Conservation (phyloP, 805 yeast species). For the Cyberlindnera lachancei region DNA sequence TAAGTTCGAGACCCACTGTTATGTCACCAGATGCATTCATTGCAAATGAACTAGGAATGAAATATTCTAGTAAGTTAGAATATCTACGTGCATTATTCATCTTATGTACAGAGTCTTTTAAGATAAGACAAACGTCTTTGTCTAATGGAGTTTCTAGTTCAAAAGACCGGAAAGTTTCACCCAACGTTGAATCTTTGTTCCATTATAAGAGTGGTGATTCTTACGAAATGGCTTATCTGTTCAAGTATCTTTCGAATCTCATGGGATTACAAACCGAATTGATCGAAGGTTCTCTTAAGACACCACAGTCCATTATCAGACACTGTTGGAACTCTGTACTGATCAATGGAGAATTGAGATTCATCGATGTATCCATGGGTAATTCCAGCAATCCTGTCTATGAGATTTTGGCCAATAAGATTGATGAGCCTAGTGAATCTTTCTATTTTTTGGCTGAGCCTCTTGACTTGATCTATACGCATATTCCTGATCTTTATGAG, state of each 20-base stretch:
- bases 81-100: slow-evolving; percentile 57
- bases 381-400: slow-evolving; percentile 47
- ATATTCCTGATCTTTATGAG: slow-evolving; percentile 70
- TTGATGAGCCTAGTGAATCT: slow-evolving; percentile 28
- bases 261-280: slow-evolving; percentile 69
- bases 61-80: slow-evolving; percentile 48
- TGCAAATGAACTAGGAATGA: slow-evolving; percentile 41
- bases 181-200: slow-evolving; percentile 36
- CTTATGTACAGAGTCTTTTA: slow-evolving; percentile 54
- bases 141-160: slow-evolving; percentile 19
- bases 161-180: too few species aligned
- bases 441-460: slow-evolving; percentile 81
- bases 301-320: slow-evolving; percentile 64
- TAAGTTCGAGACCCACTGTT: slow-evolving; percentile 28
- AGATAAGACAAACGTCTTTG: slow-evolving; percentile 26
- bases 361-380: slow-evolving; percentile 68
- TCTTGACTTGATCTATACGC: slow-evolving; percentile 67
- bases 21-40: slow-evolving; percentile 50
- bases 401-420: slow-evolving; percentile 29
- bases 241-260: slow-evolving; percentile 62
- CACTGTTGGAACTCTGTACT: slow-evolving; percentile 87
- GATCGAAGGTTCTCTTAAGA: slow-evolving; percentile 76
- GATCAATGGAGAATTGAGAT: slow-evolving; percentile 69
- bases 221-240: slow-evolving; percentile 70
- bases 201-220: slow-evolving; percentile 48